Percentiles rank a stretch among this genome's conserved stretches.
phyloP scores from a whole-genome alignment of 768 basidiomycete genomes.

The Russula ochroleuca region DNA sequence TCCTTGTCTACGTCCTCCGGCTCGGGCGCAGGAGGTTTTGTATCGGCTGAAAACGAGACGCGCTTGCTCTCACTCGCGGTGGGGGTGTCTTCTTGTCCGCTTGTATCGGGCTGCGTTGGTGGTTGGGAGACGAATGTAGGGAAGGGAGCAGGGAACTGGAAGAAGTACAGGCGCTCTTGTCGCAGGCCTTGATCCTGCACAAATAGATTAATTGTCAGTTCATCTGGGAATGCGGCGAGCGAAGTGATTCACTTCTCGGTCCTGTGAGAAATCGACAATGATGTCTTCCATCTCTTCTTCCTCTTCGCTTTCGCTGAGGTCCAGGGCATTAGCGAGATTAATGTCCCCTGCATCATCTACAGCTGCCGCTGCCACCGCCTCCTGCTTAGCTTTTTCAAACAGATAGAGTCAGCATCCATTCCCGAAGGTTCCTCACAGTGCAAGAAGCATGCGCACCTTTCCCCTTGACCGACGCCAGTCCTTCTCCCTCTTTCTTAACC shows the following conservation, averaged over 20 bases:
- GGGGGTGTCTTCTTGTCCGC: constrained; percentile 21
- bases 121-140: constrained; percentile 56
- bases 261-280: constrained; percentile 58
- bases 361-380: constrained; percentile 30
- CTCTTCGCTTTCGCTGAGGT: constrained; percentile 72
- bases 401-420: neutral
- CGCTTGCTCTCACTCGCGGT: constrained; percentile 39
- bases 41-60: constrained; percentile 62
- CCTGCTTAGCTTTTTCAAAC: constrained; percentile 24
- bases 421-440: neutral
- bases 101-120: constrained; percentile 31
- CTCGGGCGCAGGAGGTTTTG: constrained; percentile 45
- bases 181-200: constrained; percentile 46
- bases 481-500: constrained; percentile 45
- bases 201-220: constrained; percentile 2
- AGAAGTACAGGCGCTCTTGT: constrained; percentile 75
- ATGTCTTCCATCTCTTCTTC: constrained; percentile 78
- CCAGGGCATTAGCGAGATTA: constrained; percentile 55
- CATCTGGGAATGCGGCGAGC: neutral
- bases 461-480: constrained; percentile 31
- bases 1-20: constrained; percentile 32
- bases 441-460: constrained; percentile 34
- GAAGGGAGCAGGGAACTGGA: constrained; percentile 87
- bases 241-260: constrained; percentile 39
- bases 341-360: constrained; percentile 35